These are phyloP conservation scores for Komagataella ulmi DNA, from an alignment of 805 yeast genomes.

Conservation along the genomic window DNA sequence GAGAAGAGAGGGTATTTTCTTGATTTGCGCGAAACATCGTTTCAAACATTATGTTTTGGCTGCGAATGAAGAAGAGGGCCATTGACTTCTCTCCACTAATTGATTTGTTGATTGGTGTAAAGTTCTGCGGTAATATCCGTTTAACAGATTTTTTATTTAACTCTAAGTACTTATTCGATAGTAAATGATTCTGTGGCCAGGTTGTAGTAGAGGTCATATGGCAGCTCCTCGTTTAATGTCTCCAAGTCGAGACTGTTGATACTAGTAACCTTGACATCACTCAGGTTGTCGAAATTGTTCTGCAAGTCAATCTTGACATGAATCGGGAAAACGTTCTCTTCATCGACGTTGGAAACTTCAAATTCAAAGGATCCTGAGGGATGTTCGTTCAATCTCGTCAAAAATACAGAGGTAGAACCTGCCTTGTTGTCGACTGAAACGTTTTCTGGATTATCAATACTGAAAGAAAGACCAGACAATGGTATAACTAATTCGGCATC, in stretches of 20 bases:
- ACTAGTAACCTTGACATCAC: conserved; percentile 50
- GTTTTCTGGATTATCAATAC: conserved; percentile 41
- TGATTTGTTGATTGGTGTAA: background rate
- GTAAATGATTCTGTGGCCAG: conserved; percentile 15
- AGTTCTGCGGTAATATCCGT: background rate
- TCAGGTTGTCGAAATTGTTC: conserved; percentile 39
- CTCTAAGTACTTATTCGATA: background rate
- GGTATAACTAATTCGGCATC: conserved; percentile 54
- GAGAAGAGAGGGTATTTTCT: background rate
- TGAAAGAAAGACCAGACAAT: conserved; percentile 37
- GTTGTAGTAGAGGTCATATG: conserved; percentile 53
- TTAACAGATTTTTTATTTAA: too few relatives aligned
- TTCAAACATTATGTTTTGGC: background rate
- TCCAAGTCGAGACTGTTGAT: conserved; percentile 39
- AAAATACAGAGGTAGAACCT: conserved; percentile 41
- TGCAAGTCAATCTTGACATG: conserved; percentile 46
- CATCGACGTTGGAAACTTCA: conserved; percentile 58
- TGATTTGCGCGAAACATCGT: background rate
- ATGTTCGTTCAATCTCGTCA: conserved; percentile 27
- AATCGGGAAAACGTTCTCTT: conserved; percentile 85
- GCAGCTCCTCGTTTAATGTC: conserved; percentile 31
- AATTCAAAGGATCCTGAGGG: conserved; percentile 71
- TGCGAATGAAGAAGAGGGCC: background rate
- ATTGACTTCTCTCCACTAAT: too few relatives aligned
- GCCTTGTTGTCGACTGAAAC: conserved; percentile 56